Percentiles rank a stretch among this genome's conserved stretches.
Evolutionary conservation across 129 eudicot species (phyloP).

Genomic region (Escallonia herrerae): DNA sequence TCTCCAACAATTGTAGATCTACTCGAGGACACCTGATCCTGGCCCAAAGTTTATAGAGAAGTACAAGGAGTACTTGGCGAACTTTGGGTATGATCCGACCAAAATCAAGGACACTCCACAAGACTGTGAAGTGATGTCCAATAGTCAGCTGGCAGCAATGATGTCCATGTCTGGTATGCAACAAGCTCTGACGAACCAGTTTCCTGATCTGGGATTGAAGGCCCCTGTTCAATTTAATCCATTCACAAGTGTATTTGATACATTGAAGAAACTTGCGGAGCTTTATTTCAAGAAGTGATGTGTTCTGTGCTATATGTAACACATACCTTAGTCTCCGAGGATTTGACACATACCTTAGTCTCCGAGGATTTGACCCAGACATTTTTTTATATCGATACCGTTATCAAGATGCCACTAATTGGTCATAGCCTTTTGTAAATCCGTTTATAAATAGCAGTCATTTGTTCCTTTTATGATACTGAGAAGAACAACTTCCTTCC

Average conservation of each 20-base stretch:
- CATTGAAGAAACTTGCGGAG: conserved; percentile 73
- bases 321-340: neutral
- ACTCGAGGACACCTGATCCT: conserved; percentile 88
- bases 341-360: too few relatives aligned
- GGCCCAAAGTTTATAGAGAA: conserved; percentile 77
- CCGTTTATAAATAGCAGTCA: too few relatives aligned
- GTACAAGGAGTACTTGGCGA: conserved; percentile 59
- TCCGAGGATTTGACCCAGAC: too few relatives aligned
- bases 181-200: conserved; percentile 75
- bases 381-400: too few relatives aligned
- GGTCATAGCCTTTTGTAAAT: too few relatives aligned
- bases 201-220: conserved; percentile 73
- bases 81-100: conserved; percentile 67
- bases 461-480: too few relatives aligned
- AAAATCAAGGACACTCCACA: conserved; percentile 86
- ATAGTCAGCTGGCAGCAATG: conserved; percentile 77
- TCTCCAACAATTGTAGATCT: conserved; percentile 41
- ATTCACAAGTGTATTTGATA: conserved; percentile 80
- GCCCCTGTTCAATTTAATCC: conserved; percentile 55
- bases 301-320: neutral
- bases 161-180: conserved; percentile 89
- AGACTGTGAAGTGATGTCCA: conserved; percentile 76
- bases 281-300: conserved; percentile 67
- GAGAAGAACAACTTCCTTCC: too few relatives aligned
- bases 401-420: too few relatives aligned